These are phyloP conservation scores for Austroboletus sp. DNA, from an alignment of 1,284 basidiomycete species.

Conservation along the genomic window DNA sequence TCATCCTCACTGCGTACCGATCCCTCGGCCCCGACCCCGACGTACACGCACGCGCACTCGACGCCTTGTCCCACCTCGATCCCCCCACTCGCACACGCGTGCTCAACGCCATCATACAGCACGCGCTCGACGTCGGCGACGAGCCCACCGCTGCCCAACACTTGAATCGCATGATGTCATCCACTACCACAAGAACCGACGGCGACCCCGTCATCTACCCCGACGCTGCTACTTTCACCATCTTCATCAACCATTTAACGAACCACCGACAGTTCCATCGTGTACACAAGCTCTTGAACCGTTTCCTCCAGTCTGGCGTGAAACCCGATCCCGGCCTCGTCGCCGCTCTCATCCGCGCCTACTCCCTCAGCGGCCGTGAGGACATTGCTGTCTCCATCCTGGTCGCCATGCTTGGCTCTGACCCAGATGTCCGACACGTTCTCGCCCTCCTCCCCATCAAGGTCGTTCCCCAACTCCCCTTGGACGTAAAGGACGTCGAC, in stretches of 20 bases:
- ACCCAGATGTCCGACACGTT: slow-evolving; percentile 19
- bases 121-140: slow-evolving; percentile 54
- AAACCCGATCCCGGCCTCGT: slow-evolving; percentile 43
- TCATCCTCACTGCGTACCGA: slow-evolving; percentile 54
- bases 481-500: slow-evolving; percentile 33
- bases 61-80: slow-evolving; percentile 39
- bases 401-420: slow-evolving; percentile 38
- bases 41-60: slow-evolving; percentile 48
- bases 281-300: slow-evolving; percentile 42
- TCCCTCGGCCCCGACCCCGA: slow-evolving; percentile 51
- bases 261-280: slow-evolving; percentile 40
- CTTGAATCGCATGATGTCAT: slow-evolving; percentile 50
- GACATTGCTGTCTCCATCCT: slow-evolving; percentile 47
- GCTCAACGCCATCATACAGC: slow-evolving; percentile 59
- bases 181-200: slow-evolving; percentile 32
- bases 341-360: slow-evolving; percentile 50
- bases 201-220: slow-evolving; percentile 35
- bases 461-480: slow-evolving; percentile 20
- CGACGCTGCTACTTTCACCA: slow-evolving; percentile 56
- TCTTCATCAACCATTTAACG: slow-evolving; percentile 56
- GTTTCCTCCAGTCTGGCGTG: slow-evolving; percentile 42
- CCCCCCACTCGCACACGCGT: slow-evolving; percentile 41
- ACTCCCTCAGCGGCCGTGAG: slow-evolving; percentile 44
- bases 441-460: slow-evolving; percentile 24
- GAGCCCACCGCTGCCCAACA: slow-evolving; percentile 40